Evolutionary conservation across 2,329 filamentous ascomycete genomes (phyloP).

Genomic region (Coniochaeta sp.): DNA sequence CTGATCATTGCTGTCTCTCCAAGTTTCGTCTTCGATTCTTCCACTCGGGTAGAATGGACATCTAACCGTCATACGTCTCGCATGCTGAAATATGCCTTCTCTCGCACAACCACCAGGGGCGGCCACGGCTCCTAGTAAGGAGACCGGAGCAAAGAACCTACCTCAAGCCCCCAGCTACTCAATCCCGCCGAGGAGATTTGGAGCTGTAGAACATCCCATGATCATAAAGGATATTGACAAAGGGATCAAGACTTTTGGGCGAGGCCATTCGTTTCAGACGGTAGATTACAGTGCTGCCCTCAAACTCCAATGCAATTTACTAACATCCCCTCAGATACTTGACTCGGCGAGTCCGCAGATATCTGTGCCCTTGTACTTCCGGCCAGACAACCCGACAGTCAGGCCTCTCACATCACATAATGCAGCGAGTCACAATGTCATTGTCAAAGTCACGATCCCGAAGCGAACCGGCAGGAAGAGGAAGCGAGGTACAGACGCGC

Average conservation of each 20-base stretch:
- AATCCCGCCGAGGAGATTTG: constrained; percentile 28
- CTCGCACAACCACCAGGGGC: not conserved
- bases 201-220: constrained; percentile 37
- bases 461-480: constrained; percentile 80
- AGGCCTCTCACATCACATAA: constrained; percentile 73
- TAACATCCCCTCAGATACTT: constrained; percentile 29
- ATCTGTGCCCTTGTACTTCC: constrained; percentile 64
- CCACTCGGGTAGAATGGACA: too few species aligned
- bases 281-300: too few species aligned
- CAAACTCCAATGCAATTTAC: too few species aligned
- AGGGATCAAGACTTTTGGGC: constrained; percentile 32
- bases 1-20: too few species aligned
- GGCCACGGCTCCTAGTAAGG: not conserved
- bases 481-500: constrained; percentile 67
- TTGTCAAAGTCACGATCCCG: constrained; percentile 81
- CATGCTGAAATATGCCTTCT: not conserved
- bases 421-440: constrained; percentile 70
- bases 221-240: constrained; percentile 32
- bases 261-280: constrained; percentile 27
- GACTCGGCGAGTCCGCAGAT: constrained; percentile 36
- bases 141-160: constrained; percentile 4
- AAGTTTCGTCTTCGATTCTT: too few species aligned
- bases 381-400: constrained; percentile 71
- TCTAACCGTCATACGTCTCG: not conserved
- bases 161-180: constrained; percentile 26